These are phyloP conservation scores for Millerozyma miso DNA, from an alignment of 805 yeast genomes.

Conservation along the genomic window DNA sequence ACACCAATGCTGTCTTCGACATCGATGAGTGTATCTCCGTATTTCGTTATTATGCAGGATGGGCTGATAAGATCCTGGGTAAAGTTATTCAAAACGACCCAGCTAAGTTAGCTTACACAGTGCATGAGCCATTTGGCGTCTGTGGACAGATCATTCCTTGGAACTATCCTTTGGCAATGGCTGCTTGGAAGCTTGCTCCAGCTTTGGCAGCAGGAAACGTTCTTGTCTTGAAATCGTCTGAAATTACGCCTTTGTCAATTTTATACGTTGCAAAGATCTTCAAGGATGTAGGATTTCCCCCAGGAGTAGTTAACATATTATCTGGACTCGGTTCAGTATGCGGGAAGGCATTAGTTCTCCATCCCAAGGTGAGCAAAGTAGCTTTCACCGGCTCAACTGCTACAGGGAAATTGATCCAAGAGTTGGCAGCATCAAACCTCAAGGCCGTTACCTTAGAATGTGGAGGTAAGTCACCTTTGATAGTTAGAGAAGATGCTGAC, in stretches of 20 bases:
- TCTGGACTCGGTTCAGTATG: conserved; percentile 68
- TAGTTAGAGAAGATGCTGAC: conserved; percentile 62
- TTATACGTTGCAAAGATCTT: conserved; percentile 56
- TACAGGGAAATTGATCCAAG: conserved; percentile 64
- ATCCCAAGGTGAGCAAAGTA: conserved; percentile 52
- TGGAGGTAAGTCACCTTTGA: conserved; percentile 68
- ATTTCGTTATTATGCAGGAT: conserved; percentile 55
- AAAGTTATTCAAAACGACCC: conserved; percentile 41
- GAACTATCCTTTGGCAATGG: conserved; percentile 55
- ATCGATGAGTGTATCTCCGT: conserved; percentile 43
- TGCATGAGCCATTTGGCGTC: conserved; percentile 52
- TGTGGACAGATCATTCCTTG: conserved; percentile 46
- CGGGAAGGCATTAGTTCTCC: conserved; percentile 64
- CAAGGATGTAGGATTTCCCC: conserved; percentile 67
- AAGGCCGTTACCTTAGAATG: conserved; percentile 67
- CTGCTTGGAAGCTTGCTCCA: conserved; percentile 79
- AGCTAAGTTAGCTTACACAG: conserved; percentile 58
- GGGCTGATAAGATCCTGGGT: conserved; percentile 58
- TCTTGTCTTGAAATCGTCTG: conserved; percentile 69
- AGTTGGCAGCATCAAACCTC: conserved; percentile 55
- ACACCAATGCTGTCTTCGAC: conserved; percentile 46
- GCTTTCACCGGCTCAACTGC: conserved; percentile 66
- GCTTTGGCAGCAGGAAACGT: conserved; percentile 79
- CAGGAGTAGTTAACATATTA: conserved; percentile 70
- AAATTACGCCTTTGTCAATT: conserved; percentile 69